Base-by-base conservation (phyloP, 331 rosid genomes). In the Pyrus hybrid region DNA sequence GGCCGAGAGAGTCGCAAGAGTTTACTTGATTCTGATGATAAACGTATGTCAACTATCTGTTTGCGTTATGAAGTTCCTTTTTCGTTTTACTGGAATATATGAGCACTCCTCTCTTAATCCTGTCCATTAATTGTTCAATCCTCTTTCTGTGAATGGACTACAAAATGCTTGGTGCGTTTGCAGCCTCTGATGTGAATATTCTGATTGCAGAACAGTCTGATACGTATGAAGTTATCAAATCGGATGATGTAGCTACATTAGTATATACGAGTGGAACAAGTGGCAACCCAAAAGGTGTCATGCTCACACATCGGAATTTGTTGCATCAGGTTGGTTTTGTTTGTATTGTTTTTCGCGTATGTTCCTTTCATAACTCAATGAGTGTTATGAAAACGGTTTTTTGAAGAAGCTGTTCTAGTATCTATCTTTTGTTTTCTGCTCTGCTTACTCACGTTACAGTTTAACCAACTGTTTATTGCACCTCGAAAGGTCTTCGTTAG, bases 211-310 rank as follows among this genome's bases (percentile, higher is more conserved):
- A 82, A 79, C 71, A 80, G 74, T 60, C 41, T 28, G 81, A 76
- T 62, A 16, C 37, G 29, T 84, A 84, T 77, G 92, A 94, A 85
- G 87, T 93, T 78, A 94, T 94, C 11, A 77, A 82, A 82, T 75
- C 87, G 65, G 92, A 90, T 77, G 96, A 94, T 82, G 71, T 88
- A 57, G 99, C 99, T 81, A 86, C 99, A 32, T 86, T 94, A 71
- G 78, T 92, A 23, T 94, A 94, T 85, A 91, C 99, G 56, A 94
- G 99, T 77, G 97, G 97, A 79, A 90, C 99, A 72, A 90, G 97
- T 16, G 99, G 97, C 74, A 92, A 90, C 80, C 96, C 99, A 2
- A 94, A 92, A 80, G 99, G 96, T 45, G 99, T 94, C 83, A 84
- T 88, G 90, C 96, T 94, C 77, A 88, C 97, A 8, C 99, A 94